Evolutionary conservation across 768 basidiomycete species (phyloP).

Genomic region (Leccinum fibrillosum): DNA sequence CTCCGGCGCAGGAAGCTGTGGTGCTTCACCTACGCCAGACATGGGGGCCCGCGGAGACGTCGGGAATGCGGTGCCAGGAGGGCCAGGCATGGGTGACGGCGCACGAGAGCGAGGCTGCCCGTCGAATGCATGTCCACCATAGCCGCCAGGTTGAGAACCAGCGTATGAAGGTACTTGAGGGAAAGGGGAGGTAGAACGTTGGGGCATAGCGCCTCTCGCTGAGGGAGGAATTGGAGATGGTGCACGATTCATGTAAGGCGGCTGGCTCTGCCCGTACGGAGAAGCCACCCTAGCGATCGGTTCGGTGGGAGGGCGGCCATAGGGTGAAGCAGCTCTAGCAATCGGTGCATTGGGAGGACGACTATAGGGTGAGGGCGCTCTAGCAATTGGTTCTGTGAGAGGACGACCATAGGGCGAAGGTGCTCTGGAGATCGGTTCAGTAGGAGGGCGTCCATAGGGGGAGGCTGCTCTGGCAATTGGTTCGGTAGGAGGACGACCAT

Average conservation of each 20-base stretch:
- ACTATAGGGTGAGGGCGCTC: conserved; percentile 30
- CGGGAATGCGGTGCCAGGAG: conserved; percentile 27
- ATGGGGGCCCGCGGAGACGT: conserved; percentile 29
- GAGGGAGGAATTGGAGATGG: conserved; percentile 30
- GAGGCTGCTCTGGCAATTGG: conserved; percentile 24
- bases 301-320: conserved; percentile 35
- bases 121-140: conserved; percentile 58
- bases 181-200: conserved; percentile 31
- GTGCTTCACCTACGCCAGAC: conserved; percentile 22
- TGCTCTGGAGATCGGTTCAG: conserved; percentile 39
- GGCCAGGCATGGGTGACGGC: conserved; percentile 52
- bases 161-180: conserved; percentile 29
- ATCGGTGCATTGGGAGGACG: conserved; percentile 40
- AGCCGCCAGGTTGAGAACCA: conserved; percentile 34
- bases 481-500: conserved; percentile 28
- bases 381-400: conserved; percentile 35
- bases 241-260: conserved; percentile 27
- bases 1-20: conserved; percentile 59
- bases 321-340: conserved; percentile 31
- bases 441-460: conserved; percentile 30
- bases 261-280: conserved; percentile 25
- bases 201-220: conserved; percentile 9
- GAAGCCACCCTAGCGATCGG: conserved; percentile 40
- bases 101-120: conserved; percentile 50
- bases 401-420: conserved; percentile 34